These are phyloP conservation scores for Metschnikowia gruessii DNA, from an alignment of 805 yeast species.

Conservation along the genomic window DNA sequence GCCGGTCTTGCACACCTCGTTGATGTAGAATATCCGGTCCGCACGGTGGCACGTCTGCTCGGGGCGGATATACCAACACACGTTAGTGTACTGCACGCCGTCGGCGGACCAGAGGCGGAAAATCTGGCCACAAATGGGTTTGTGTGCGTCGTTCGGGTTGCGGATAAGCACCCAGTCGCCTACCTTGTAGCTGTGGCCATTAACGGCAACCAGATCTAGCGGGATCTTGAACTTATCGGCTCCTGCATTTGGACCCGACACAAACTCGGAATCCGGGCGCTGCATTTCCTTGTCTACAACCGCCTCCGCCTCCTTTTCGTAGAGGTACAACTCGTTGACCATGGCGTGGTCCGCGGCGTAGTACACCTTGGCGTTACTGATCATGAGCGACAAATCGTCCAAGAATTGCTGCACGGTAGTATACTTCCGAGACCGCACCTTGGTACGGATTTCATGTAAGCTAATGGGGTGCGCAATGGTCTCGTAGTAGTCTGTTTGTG, in stretches of 20 bases:
- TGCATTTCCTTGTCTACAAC: conserved; percentile 65
- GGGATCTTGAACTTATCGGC: conserved; percentile 66
- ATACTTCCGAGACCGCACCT: conserved; percentile 83
- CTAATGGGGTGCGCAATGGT: conserved; percentile 59
- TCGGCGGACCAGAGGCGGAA: conserved; percentile 95
- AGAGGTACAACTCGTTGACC: conserved; percentile 55
- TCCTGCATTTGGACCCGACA: conserved; percentile 39
- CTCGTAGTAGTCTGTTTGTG: conserved; percentile 53
- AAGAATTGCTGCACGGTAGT: conserved; percentile 71
- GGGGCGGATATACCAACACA: conserved; percentile 97
- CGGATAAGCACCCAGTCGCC: conserved; percentile 94
- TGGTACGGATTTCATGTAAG: conserved; percentile 71
- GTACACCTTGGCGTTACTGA: conserved; percentile 68
- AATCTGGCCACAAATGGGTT: conserved; percentile 92
- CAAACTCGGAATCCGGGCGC: conserved; percentile 78
- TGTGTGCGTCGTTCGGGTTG: conserved; percentile 82
- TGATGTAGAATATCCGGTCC: conserved; percentile 84
- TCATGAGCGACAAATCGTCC: conserved; percentile 70
- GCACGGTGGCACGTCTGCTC: conserved; percentile 95
- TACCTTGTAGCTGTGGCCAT: conserved; percentile 71
- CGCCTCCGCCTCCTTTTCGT: conserved; percentile 60
- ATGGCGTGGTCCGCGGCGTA: conserved; percentile 51
- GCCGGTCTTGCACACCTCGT: conserved; percentile 95
- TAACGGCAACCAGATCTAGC: conserved; percentile 68
- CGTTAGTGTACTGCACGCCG: conserved; percentile 79